Base-by-base conservation (phyloP, 129 eudicot genomes). In the Saposhnikovia divaricata region DNA sequence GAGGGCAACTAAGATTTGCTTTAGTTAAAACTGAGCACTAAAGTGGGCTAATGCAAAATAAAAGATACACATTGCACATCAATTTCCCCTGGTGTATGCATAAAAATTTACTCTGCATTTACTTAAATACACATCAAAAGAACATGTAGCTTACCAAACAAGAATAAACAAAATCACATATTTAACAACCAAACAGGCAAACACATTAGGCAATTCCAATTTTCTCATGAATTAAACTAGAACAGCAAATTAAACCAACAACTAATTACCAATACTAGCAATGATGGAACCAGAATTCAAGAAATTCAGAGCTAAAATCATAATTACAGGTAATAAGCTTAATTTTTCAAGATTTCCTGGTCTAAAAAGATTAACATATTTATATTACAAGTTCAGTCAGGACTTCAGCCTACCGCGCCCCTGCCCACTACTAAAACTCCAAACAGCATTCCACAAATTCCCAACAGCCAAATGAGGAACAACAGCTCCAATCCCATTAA, bases 391-490 rank as follows among this genome's bases (percentile, higher is more conserved):
- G 21, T 15, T 51, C 8, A 16, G n/a, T 51, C 23, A n/a, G n/a
- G 59, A 4, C n/a, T 51, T 16, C 19, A 48, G 59, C n/a, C 23
- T 51, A 51, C 50, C 4, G 2, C 23, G 4, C 55, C 55, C 55
- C 6, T 48, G 55, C 15, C 40, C 39, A 19, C 45, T 13, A 42
- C 46, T 10, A 45, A 39, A 31, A 55, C 28, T 43, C 21, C 45
- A 27, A 78, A 78, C 81, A 16, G 81, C 48, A 66, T 78, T 44
- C 81, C 81, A 78, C n/a, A 78, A 19, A 31, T 44, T 53, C 10
- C 65, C 75, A 3, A 66, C 12, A 45, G 75, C 75, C 47, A 78
- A 28, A 38, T 77, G 70, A 53, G 70, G 80, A 11, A 39, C 39
- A 34, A 76, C 38, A 14, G 51, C 45, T 6, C 74, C 80, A 61